These are phyloP conservation scores for Tuctoria greenei DNA, from an alignment of 176 grass and related monocot genomes.

Conservation along the genomic window DNA sequence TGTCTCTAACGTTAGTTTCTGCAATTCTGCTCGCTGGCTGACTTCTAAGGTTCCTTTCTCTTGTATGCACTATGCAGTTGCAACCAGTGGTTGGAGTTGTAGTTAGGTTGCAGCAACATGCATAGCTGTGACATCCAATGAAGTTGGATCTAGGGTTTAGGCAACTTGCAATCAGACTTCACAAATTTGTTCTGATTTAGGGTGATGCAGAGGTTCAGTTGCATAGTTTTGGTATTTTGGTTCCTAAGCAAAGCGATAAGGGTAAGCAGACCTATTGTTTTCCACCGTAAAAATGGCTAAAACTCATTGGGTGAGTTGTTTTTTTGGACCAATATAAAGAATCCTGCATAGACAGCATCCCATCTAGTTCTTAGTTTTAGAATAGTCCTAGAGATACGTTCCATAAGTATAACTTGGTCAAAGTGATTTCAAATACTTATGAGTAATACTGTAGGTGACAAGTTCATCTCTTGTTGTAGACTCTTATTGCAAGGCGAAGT, in stretches of 20 bases:
- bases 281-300: conserved; percentile 1
- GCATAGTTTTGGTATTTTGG: conserved; percentile 1
- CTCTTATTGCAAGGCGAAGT: conserved; percentile 63
- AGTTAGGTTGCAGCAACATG: conserved; percentile 9
- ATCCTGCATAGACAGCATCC: background rate
- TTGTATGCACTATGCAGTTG: conserved; percentile 11
- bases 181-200: conserved; percentile 8
- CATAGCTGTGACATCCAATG: conserved; percentile 1
- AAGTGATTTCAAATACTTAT: conserved; percentile 10
- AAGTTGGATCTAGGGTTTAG: conserved; percentile 15
- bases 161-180: background rate
- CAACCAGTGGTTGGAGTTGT: background rate
- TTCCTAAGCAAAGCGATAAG: background rate
- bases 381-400: background rate
- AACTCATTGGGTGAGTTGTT: background rate
- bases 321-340: background rate
- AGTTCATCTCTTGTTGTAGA: conserved; percentile 42
- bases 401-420: conserved; percentile 13
- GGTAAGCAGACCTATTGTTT: background rate
- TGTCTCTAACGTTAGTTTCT: conserved; percentile 4
- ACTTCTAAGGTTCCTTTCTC: conserved; percentile 11
- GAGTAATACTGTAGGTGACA: conserved; percentile 15
- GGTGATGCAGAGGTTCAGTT: conserved; percentile 9
- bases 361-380: background rate
- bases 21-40: conserved; percentile 13